Evolutionary conservation across 2,329 filamentous ascomycete species (phyloP), one percentile per base, ranked within the genome.

Genomic region (Cercospora sp.): DNA sequence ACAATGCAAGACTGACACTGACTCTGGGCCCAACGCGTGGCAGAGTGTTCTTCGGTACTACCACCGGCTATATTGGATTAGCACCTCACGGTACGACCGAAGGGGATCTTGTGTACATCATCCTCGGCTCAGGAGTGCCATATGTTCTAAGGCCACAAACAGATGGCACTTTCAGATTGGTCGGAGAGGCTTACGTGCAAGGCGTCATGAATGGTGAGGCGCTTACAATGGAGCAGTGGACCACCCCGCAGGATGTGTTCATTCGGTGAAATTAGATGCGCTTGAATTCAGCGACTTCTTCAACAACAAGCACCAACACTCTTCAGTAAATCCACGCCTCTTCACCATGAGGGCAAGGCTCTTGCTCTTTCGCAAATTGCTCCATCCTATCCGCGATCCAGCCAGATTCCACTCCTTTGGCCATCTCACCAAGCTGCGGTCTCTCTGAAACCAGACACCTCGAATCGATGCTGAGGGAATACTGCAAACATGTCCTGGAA

Each of bases 101-200:
- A 28, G 74, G 75, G 10, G 75, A 77, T 69, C 62, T 75, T 10
- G 66, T 77, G 1, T 76, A 75, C 51, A 69, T 76, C 10, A 63
- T 75, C 9, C 60, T 76, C 3, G 76, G 75, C 2, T 69, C 69
- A 0, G 69, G 72, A 45, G 71, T 75, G 26, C 75, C 75, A 9
- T 75, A 67, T 63, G 63, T 76, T 0, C 65, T 77, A 16, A 63
- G 75, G 31, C 66, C 69, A 2, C 55, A 53, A 10, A 23, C 68
- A 5, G 67, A 65, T 9, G 18, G 66, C 68, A 68, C 66, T 3
- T 76, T 74, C 42, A 72, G 72, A 26, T 66, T 77, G 53, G 72
- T 77, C 31, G 77, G 77, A 9, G 75, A 79, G 59, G 76, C 74
- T 1, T 78, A 77, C 65, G 73, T 78, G 10, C 75, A 78, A 55